phyloP scores from a whole-genome alignment of 2,329 filamentous ascomycete genomes.

The Colletotrichum karsti region DNA sequence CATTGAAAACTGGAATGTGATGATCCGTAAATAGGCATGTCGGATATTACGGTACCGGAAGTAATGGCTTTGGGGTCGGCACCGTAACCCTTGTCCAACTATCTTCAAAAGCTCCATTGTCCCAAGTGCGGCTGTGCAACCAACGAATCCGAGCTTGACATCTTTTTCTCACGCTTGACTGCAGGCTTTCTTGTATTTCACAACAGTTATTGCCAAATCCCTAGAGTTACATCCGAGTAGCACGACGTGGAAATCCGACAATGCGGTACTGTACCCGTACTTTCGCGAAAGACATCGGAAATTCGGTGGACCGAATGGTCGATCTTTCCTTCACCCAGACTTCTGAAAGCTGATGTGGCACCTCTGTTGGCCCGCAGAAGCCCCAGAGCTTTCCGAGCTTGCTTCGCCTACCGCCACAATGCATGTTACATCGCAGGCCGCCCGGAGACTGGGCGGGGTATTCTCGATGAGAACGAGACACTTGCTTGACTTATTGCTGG shows the following conservation, averaged over 20 bases:
- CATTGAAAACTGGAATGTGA: not conserved
- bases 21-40: not conserved
- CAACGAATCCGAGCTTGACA: not conserved
- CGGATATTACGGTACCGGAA: not conserved
- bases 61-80: not conserved
- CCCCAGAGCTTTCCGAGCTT: not conserved
- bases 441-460: not conserved
- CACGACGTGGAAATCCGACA: conserved; percentile 7
- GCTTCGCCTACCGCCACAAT: conserved; percentile 2
- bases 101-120: not conserved
- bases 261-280: conserved; percentile 13
- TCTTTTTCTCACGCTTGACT: not conserved
- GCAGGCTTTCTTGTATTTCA: not conserved
- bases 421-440: not conserved
- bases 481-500: no score
- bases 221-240: not conserved
- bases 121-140: not conserved
- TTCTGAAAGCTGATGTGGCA: not conserved
- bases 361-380: not conserved
- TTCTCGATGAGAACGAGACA: no score
- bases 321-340: not conserved
- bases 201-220: not conserved
- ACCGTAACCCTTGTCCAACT: not conserved
- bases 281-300: not conserved
- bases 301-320: not conserved